Evolutionary conservation across 495 filamentous ascomycete genomes (phyloP).

Genomic region (Aspergillus leporis): DNA sequence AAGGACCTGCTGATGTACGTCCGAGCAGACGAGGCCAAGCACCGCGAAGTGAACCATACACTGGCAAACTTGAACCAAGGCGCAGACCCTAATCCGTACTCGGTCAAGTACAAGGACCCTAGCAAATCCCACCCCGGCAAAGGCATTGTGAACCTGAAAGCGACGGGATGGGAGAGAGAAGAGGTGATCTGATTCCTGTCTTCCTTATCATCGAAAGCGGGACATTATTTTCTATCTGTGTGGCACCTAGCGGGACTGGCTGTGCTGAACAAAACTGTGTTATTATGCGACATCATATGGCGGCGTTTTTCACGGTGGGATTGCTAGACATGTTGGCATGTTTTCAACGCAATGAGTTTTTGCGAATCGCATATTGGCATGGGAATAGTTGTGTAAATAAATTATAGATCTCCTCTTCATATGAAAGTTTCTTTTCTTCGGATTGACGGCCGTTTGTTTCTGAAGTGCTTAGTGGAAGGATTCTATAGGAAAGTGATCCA

Average conservation of each 20-base stretch:
- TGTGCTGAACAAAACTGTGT: background rate
- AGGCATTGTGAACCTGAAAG: constrained; percentile 65
- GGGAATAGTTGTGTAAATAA: background rate
- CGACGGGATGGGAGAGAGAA: constrained; percentile 76
- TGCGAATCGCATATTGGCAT: no score
- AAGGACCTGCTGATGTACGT: constrained; percentile 84
- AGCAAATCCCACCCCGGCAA: constrained; percentile 66
- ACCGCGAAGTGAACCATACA: constrained; percentile 96
- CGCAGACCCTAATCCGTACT: constrained; percentile 88
- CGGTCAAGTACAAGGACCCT: constrained; percentile 68
- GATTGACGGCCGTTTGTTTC: background rate
- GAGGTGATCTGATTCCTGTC: constrained; percentile 65
- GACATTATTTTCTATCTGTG: background rate
- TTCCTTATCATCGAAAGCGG: background rate
- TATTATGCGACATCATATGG: background rate
- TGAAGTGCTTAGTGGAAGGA: background rate
- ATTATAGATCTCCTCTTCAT: background rate
- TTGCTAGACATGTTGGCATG: background rate
- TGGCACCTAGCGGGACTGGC: background rate
- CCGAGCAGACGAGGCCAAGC: constrained; percentile 93
- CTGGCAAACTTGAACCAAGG: constrained; percentile 80
- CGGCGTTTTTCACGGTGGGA: no score
- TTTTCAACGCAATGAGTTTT: background rate
- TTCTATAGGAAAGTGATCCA: background rate
- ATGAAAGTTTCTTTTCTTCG: background rate